phyloP scores from a whole-genome alignment of 371 early-diverging fungal genomes.

The Mucor mucedo region DNA sequence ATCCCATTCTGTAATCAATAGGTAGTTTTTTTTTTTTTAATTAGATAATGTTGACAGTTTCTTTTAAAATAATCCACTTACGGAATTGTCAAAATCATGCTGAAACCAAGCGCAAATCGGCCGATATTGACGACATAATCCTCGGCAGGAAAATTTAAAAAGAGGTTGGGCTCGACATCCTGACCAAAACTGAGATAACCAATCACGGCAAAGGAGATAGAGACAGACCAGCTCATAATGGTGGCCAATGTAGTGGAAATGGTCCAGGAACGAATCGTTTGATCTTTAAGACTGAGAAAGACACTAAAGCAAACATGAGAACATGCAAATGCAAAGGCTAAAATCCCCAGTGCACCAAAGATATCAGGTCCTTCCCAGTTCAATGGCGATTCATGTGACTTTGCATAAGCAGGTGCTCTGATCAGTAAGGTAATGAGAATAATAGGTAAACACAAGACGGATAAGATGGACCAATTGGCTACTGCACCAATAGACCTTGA shows the following conservation, averaged over 20 bases:
- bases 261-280: slow-evolving; percentile 51
- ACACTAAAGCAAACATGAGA: slow-evolving; percentile 64
- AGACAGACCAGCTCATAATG: slow-evolving; percentile 54
- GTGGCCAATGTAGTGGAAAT: slow-evolving; percentile 54
- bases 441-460: slow-evolving; percentile 58
- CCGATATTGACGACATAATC: slow-evolving; percentile 60
- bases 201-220: slow-evolving; percentile 63
- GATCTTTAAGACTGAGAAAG: slow-evolving; percentile 53
- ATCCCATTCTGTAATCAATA: slow-evolving; percentile 45
- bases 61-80: slow-evolving; percentile 19
- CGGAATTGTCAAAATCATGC: slow-evolving; percentile 63
- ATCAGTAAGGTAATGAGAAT: slow-evolving; percentile 55
- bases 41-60: neutral
- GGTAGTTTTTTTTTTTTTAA: neutral
- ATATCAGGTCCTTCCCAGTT: slow-evolving; percentile 54
- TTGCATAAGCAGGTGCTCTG: slow-evolving; percentile 57
- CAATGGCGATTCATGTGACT: slow-evolving; percentile 56
- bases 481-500: slow-evolving; percentile 61
- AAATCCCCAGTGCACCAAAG: slow-evolving; percentile 63
- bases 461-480: slow-evolving; percentile 58
- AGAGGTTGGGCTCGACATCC: slow-evolving; percentile 61
- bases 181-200: slow-evolving; percentile 63
- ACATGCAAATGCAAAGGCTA: slow-evolving; percentile 68
- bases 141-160: slow-evolving; percentile 59
- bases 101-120: slow-evolving; percentile 56